Base-by-base conservation (phyloP, 2,329 filamentous ascomycete species). In the Aspergillus tubingensis region DNA sequence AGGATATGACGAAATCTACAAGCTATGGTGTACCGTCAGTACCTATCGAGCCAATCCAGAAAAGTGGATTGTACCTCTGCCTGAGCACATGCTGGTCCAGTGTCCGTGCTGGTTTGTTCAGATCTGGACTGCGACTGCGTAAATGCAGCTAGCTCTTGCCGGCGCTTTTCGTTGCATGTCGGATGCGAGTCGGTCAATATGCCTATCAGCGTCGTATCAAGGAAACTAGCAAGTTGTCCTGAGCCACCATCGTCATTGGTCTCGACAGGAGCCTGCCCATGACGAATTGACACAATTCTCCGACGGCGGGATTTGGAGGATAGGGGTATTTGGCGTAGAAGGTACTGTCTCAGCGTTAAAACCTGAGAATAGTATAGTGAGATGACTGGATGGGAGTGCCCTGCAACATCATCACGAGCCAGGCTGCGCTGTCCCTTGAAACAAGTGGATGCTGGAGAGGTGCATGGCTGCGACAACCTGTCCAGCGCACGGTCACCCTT, bases 1-100 rank as follows among this genome's bases (percentile, higher is more conserved):
- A 82, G 86, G 89, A 92, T 44, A 97, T 86, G 27, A 85, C 84
- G 74, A 91, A 92, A 70, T 93, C 89, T 47, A 94, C 82, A 67
- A 94, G 85, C 89, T 92, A 67, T 17, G 62, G 32, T 48, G 47
- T 30, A 38, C 23, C 44, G 54, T 62, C 21, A 51, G 53, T 32
- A 27, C 10, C 10, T 32, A 32, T 10, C 8, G 30, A 32, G 10
- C 30, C 10, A 32, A 21, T 39, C 17, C 3, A 27, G 3, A 8
- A 8, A 17, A 32, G 13, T 38, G 19, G 13, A 7, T 27, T 43
- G 54, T 70, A 90, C 89, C 81, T 91, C 88, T 23, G 83, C 80
- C 69, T 91, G 88, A 3, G 81, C 86, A 68, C 81, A 86, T 25
- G 64, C 68, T 23, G 77, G 72, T n/a, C 73, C 73, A 48, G 69